These are phyloP conservation scores for Teratosphaeria zuluensis DNA, from an alignment of 2,329 filamentous ascomycete genomes.

Conservation along the genomic window DNA sequence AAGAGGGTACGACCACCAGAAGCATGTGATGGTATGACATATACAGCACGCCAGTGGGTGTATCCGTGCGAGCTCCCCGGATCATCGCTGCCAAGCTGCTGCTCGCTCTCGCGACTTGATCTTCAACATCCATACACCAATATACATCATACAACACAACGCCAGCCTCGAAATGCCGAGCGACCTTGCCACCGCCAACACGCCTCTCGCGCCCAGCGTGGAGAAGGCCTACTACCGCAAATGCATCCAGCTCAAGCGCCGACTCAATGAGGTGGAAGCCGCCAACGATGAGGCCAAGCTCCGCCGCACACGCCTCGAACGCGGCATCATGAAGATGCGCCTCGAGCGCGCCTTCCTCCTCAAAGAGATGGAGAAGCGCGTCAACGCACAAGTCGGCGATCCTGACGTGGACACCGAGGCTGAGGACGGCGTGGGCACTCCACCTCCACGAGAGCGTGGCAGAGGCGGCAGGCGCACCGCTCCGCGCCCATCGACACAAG, in stretches of 20 bases:
- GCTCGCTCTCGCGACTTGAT: not conserved
- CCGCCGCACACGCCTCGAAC: conserved; percentile 68
- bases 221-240: conserved; percentile 94
- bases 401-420: not conserved
- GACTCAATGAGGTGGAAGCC: conserved; percentile 83
- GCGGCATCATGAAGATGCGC: conserved; percentile 84
- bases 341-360: conserved; percentile 62
- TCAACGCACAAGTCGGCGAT: not conserved
- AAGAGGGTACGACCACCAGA: too few relatives aligned
- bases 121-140: not conserved
- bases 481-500: not conserved
- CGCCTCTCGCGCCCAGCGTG: conserved; percentile 70
- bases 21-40: not conserved
- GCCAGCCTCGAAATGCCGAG: not conserved
- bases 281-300: conserved; percentile 77
- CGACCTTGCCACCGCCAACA: conserved; percentile 16
- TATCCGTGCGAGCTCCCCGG: not conserved
- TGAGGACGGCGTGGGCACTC: not conserved
- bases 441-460: not conserved
- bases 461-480: conserved; percentile 17
- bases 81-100: not conserved
- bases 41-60: not conserved
- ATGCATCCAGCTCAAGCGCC: conserved; percentile 87
- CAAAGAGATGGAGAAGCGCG: conserved; percentile 30
- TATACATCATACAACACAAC: not conserved